Evolutionary conservation across 495 filamentous ascomycete species (phyloP).

Genomic region (Penicillium egyptiacum): DNA sequence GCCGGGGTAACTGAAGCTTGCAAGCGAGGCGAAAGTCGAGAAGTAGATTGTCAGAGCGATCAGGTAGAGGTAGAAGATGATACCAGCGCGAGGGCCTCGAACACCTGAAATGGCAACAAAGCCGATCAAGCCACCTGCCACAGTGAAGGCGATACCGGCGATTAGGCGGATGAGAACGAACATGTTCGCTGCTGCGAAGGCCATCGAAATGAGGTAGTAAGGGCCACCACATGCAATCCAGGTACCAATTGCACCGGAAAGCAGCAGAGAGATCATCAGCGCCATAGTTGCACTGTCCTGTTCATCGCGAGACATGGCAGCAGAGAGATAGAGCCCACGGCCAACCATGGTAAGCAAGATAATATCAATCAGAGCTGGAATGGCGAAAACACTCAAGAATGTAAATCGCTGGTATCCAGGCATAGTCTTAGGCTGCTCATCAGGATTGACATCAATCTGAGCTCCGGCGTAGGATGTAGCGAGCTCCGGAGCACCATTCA

Average conservation of each 20-base stretch:
- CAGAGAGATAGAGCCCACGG: slow-evolving; percentile 57
- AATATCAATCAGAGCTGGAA: slow-evolving; percentile 62
- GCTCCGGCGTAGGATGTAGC: slow-evolving; percentile 55
- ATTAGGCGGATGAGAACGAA: slow-evolving; percentile 58
- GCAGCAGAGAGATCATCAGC: slow-evolving; percentile 56
- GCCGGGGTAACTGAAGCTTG: slow-evolving; percentile 58
- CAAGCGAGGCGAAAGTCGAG: slow-evolving; percentile 50
- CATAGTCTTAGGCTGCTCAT: slow-evolving; percentile 44
- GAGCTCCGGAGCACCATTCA: slow-evolving; percentile 50
- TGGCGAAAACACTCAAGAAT: slow-evolving; percentile 60
- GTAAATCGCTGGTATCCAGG: slow-evolving; percentile 54
- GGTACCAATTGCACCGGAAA: slow-evolving; percentile 58
- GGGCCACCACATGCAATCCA: slow-evolving; percentile 59
- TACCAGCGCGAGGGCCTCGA: slow-evolving; percentile 40
- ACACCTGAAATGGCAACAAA: slow-evolving; percentile 48
- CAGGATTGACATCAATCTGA: slow-evolving; percentile 56
- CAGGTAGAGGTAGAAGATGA: slow-evolving; percentile 53
- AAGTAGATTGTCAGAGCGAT: slow-evolving; percentile 52
- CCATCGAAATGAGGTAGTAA: slow-evolving; percentile 61
- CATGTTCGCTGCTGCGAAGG: slow-evolving; percentile 61
- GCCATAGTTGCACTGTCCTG: slow-evolving; percentile 55
- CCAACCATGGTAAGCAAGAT: slow-evolving; percentile 56
- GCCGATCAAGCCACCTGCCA: slow-evolving; percentile 48
- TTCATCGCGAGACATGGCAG: slow-evolving; percentile 51
- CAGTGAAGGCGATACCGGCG: slow-evolving; percentile 57